Conservation (phyloP, 2,329 filamentous ascomycete species). For the Pseudocercospora musae region DNA sequence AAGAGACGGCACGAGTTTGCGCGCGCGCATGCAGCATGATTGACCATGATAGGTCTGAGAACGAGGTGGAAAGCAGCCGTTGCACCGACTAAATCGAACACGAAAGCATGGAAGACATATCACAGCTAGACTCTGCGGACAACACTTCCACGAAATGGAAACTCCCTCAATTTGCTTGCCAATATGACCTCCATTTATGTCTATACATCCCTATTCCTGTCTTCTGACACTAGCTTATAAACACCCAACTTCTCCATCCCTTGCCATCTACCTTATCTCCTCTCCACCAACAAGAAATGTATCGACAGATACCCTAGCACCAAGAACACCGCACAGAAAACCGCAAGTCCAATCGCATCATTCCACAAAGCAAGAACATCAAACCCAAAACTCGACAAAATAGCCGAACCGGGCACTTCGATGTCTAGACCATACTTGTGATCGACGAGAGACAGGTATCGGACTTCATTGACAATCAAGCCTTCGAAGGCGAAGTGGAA, state of each 20-base stretch:
- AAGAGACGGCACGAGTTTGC: not conserved
- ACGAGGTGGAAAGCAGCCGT: not conserved
- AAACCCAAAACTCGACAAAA: slow-evolving; percentile 92
- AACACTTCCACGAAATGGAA: not conserved
- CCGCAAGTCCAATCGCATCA: slow-evolving; percentile 75
- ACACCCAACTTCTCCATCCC: not conserved
- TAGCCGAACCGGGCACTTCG: slow-evolving; percentile 89
- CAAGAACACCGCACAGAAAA: slow-evolving; percentile 81
- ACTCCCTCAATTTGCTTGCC: not conserved
- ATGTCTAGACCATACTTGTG: slow-evolving; percentile 96
- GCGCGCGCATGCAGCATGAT: not conserved
- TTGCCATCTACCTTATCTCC: slow-evolving; percentile 53
- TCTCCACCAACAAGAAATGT: slow-evolving; percentile 91
- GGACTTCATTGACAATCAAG: slow-evolving; percentile 94
- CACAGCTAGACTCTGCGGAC: not conserved
- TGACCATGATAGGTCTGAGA: not conserved
- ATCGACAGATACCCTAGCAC: slow-evolving; percentile 86
- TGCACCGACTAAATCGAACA: not conserved
- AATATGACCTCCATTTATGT: not conserved
- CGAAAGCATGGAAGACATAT: not conserved
- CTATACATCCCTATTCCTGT: not conserved
- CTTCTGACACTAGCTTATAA: not conserved
- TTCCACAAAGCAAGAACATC: slow-evolving; percentile 80
- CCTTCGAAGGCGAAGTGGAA: slow-evolving; percentile 98
- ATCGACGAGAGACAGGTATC: slow-evolving; percentile 82